These are phyloP conservation scores for Casuarina cunninghamiana DNA, from an alignment of 306 rosid species.

Conservation along the genomic window DNA sequence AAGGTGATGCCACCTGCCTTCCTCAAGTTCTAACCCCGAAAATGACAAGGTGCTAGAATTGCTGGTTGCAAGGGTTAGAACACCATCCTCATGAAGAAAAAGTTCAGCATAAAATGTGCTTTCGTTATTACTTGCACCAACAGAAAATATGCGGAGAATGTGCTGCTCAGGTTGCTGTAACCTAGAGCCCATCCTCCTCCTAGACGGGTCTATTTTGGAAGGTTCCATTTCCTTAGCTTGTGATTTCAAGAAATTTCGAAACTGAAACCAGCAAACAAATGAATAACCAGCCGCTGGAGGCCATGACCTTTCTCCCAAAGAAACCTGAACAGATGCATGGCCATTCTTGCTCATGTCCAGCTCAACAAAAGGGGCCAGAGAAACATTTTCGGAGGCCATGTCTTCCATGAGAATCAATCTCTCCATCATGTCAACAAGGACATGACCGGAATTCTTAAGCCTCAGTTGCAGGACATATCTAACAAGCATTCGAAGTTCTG, in stretches of 20 bases:
- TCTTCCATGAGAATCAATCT: conserved; percentile 79
- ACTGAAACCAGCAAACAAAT: conserved; percentile 97
- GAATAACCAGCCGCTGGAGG: conserved; percentile 99
- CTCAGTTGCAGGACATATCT: conserved; percentile 84
- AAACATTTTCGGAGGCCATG: conserved; percentile 66
- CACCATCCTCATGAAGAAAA: conserved; percentile 95
- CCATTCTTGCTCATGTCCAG: conserved; percentile 95
- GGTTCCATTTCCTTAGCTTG: conserved; percentile 70
- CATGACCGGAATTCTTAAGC: conserved; percentile 72
- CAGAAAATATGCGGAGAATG: conserved; percentile 77
- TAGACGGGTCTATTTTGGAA: conserved; percentile 61
- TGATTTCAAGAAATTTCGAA: conserved; percentile 70
- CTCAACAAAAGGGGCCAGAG: conserved; percentile 94
- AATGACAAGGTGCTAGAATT: conserved; percentile 73
- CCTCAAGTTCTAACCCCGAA: conserved; percentile 92
- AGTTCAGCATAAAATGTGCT: conserved; percentile 80
- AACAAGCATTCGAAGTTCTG: conserved; percentile 78
- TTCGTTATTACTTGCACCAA: conserved; percentile 80
- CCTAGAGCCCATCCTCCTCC: conserved; percentile 53
- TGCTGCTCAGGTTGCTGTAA: conserved; percentile 56
- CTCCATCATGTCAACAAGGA: conserved; percentile 90
- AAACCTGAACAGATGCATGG: conserved; percentile 96
- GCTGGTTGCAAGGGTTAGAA: conserved; percentile 95
- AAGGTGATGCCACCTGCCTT: conserved; percentile 99
- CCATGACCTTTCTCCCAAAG: conserved; percentile 99